Evolutionary conservation across 768 basidiomycete genomes (phyloP).

Genomic region (Xerocomellus chrysenteron): DNA sequence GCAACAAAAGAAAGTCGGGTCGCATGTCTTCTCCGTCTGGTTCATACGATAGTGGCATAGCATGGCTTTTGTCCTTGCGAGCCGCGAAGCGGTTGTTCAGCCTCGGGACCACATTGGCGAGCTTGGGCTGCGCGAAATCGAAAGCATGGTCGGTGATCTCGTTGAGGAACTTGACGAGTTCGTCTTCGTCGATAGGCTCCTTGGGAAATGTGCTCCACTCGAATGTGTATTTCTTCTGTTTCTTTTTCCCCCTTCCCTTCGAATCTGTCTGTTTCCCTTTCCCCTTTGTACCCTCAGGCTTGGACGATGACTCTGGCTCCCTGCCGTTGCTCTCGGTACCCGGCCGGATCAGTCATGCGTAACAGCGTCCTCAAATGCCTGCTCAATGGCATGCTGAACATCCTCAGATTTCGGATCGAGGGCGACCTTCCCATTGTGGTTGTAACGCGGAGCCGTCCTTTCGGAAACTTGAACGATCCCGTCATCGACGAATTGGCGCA

Average conservation of each 20-base stretch:
- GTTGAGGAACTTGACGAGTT: constrained; percentile 7
- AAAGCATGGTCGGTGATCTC: constrained; percentile 1
- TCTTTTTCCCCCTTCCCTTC: background rate
- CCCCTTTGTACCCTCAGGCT: background rate
- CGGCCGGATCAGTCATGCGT: background rate
- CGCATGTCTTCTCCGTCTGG: too few relatives aligned
- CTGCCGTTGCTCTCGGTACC: background rate
- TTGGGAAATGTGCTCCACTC: constrained; percentile 2
- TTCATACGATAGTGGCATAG: too few relatives aligned
- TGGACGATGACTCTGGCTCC: background rate
- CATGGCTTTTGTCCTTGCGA: too few relatives aligned
- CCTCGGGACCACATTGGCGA: background rate
- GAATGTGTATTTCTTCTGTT: constrained; percentile 1
- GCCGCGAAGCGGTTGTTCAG: background rate
- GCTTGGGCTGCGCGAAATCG: background rate
- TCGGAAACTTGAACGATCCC: background rate
- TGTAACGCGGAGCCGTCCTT: background rate
- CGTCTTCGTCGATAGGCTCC: constrained; percentile 4
- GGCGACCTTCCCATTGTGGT: background rate
- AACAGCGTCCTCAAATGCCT: background rate
- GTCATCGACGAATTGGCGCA: background rate
- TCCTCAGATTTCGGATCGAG: background rate
- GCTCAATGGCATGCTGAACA: background rate
- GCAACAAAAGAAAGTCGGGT: too few relatives aligned
- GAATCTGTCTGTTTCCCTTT: background rate